Base-by-base conservation (phyloP, 2,329 filamentous ascomycete genomes). In the Periconia sp. region DNA sequence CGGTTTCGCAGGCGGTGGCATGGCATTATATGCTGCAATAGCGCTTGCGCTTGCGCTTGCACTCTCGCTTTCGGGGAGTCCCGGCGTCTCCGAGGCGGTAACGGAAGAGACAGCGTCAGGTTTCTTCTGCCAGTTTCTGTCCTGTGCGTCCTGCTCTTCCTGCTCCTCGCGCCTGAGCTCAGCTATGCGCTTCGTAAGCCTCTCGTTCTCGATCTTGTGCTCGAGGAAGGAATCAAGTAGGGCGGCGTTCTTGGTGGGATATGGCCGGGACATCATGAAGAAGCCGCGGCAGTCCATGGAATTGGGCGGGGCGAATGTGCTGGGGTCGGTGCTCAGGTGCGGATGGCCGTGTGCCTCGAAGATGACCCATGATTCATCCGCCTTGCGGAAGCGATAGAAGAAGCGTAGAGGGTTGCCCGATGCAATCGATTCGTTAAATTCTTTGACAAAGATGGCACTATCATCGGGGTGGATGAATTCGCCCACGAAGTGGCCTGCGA, bases 171-270 rank as follows among this genome's bases (percentile, higher is more conserved):
- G 81, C 56, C 88, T 89, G 40, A 96, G 76, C 70, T 95, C 90
- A 13, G 87, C 85, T 49, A 97, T 95, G 30, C 89, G 84, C 57
- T 89, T 87, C 60, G 84, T 85, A 35, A 97, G 72, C 4, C 92
- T 83, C 73, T 96, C 91, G 61, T 96, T 96, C 69, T 96, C 92
- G 40, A 96, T 92, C 71, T 96, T 96, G 74, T 96, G 92, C 68
- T 97, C 92, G 19, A 97, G 78, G 61, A 96, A 96, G 0, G 91
- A 95, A 71, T 97, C 92, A 15, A 96, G 78, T 9, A 96, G 78
- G 3, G 82, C 83, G 1, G 90, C 86, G 63, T 92, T 95, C 72
- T 88, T 92, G 21, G 88, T 95, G 4, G 90, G 91, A 67, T 96
- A 96, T 1, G 89, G 89, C 15, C 92, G 82, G 7, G 89, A 85